A percentile compares a stretch with the other conserved stretches of the same genome.
These are phyloP conservation scores for Emergomyces pasteurianus DNA, from an alignment of 2,329 filamentous ascomycete genomes.

Conservation along the genomic window DNA sequence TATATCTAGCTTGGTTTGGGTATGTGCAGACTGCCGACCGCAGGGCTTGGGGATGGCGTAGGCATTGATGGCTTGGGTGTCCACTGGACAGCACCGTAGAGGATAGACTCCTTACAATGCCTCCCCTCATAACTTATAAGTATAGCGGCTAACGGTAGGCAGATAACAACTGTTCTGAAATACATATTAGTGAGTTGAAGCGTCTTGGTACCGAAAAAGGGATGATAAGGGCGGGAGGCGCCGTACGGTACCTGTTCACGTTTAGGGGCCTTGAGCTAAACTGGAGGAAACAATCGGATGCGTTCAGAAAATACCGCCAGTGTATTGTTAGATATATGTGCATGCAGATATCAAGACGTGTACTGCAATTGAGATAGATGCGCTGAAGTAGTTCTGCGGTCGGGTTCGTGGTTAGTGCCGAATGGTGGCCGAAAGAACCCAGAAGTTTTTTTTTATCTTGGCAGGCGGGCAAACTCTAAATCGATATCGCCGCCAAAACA, in stretches of 20 bases:
- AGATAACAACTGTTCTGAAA: not conserved
- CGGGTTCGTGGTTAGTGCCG: not conserved
- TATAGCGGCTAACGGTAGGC: not conserved
- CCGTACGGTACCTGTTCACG: not conserved
- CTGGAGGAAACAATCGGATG: not conserved
- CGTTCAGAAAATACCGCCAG: not conserved
- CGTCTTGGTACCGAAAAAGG: not conserved
- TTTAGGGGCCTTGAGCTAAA: not conserved
- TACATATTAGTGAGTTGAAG: not conserved
- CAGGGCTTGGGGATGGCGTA: not conserved
- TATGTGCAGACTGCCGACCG: not conserved
- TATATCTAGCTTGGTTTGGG: not conserved
- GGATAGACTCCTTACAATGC: not conserved
- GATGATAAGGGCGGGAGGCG: too few species aligned
- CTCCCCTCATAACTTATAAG: not conserved
- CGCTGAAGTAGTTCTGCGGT: not conserved
- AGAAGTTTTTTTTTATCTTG: conserved; percentile 20
- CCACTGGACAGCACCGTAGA: conserved; percentile 1
- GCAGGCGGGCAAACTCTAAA: conserved; percentile 21
- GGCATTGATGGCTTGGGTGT: not conserved
- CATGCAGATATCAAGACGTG: not conserved
- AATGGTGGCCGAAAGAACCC: not conserved
- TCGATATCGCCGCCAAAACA: conserved; percentile 5
- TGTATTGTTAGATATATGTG: not conserved
- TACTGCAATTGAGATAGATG: not conserved